phyloP scores from a whole-genome alignment of 2,329 filamentous ascomycete genomes.

The Aspergillus hortae region DNA sequence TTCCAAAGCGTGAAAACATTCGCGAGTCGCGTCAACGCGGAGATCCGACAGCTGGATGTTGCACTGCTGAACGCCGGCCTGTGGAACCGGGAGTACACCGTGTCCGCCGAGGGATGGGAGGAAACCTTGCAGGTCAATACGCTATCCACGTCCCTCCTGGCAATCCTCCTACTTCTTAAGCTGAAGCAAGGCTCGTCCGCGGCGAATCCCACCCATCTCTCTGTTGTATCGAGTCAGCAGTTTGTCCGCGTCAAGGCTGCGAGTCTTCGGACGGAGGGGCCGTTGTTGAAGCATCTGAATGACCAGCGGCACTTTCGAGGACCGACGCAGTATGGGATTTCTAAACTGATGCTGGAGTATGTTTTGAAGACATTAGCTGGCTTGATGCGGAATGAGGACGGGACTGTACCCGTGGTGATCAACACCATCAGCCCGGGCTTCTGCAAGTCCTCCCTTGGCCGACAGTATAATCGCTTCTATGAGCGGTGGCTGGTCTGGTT shows the following conservation, averaged over 20 bases:
- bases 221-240: constrained; percentile 44
- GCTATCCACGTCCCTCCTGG: constrained; percentile 55
- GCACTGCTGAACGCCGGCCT: constrained; percentile 47
- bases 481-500: constrained; percentile 32
- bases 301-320: constrained; percentile 25
- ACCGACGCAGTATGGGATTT: constrained; percentile 37
- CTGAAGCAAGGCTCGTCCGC: constrained; percentile 34
- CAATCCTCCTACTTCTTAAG: constrained; percentile 50
- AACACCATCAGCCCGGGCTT: constrained; percentile 46
- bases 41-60: constrained; percentile 42
- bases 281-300: constrained; percentile 35
- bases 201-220: constrained; percentile 37
- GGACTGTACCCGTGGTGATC: constrained; percentile 39
- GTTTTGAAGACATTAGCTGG: constrained; percentile 37
- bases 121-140: constrained; percentile 56
- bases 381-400: constrained; percentile 27
- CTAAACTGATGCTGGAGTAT: constrained; percentile 44
- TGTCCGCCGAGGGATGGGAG: constrained; percentile 47
- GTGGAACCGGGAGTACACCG: constrained; percentile 34
- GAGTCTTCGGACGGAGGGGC: constrained; percentile 26
- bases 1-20: constrained; percentile 46
- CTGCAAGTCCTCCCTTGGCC: constrained; percentile 40
- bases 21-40: constrained; percentile 31
- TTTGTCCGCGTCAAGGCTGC: constrained; percentile 31
- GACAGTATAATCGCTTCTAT: constrained; percentile 37